Evolutionary conservation across 192 early-diverging fungal genomes (phyloP), one percentile per base, ranked within the genome.

Genomic region (Gamsiella multidivaricata): DNA sequence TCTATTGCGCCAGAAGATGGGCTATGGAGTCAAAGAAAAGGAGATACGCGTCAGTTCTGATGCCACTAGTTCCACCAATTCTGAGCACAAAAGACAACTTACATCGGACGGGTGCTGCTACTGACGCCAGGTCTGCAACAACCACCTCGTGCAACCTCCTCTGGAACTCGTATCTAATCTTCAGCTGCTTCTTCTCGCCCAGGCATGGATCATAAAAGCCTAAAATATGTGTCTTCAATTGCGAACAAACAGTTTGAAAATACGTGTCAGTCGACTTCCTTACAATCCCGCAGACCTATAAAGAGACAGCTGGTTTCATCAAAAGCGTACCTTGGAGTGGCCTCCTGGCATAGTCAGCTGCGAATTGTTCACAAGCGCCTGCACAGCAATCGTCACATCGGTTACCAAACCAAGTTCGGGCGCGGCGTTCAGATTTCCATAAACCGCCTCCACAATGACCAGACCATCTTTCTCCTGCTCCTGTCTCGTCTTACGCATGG

Each of bases 191-290:
- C 20, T 76, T 69, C 57, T 91, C 91, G 36, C 95, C 96, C 59
- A 97, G 88, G 69, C 95, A 95, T 26, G 97, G 96, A 80, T 99
- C 96, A 65, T 94, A 97, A 80, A 99, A 99, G 4, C 97, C 97
- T 33, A 95, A 84, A 63, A 99, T 84, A 63, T 92, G 91, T 25
- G 89, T 84, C 91, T 93, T 37, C 67, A 67, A 39, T 26, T 39
- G 50, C 17, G 14, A 52, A 37, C 18, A 68, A 43, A 58, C 63
- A 50, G 51, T 33, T 43, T n/a, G n/a, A 46, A n/a, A 15, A 28
- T 12, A 33, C 23, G 29, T 70, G 60, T 34, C 50, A 59, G 26
- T 36, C 45, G 55, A 57, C 20, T 50, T 37, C 42, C n/a, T 58
- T 8, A 12, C 17, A 46, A 18, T 4, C 45, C n/a, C n/a, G n/a